Conservation (phyloP, 2,329 filamentous ascomycete species). For the Byssothecium circinans region DNA sequence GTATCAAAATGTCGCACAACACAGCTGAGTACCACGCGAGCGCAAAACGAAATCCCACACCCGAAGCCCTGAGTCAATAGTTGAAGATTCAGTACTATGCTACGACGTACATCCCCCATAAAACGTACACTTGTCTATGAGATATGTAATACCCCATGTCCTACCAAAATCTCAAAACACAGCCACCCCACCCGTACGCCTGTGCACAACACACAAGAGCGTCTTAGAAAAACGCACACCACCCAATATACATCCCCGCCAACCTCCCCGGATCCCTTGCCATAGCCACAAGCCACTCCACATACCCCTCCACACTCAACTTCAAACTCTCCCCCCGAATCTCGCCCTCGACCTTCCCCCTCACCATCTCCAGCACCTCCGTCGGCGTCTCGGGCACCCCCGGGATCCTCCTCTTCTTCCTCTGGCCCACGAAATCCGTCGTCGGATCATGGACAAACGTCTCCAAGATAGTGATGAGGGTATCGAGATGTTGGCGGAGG, state of each 20-base stretch:
- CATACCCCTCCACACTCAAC: constrained; percentile 91
- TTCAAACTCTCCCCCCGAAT: constrained; percentile 87
- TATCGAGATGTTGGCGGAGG: constrained; percentile 89
- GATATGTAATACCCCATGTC: too few species aligned
- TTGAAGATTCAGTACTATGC: too few species aligned
- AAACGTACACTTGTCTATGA: too few species aligned
- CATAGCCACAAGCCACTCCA: constrained; percentile 89
- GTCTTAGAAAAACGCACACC: constrained; percentile 71
- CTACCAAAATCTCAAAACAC: too few species aligned
- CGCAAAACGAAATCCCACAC: too few species aligned
- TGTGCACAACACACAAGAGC: too few species aligned
- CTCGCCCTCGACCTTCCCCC: constrained; percentile 81
- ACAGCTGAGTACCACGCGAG: too few species aligned
- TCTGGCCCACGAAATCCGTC: constrained; percentile 80
- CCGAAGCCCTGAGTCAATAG: too few species aligned
- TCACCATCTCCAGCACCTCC: constrained; percentile 87
- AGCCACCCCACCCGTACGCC: too few species aligned
- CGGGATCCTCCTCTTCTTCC: constrained; percentile 56
- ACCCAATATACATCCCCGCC: constrained; percentile 95
- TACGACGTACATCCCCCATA: too few species aligned
- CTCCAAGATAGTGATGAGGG: constrained; percentile 94
- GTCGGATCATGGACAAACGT: constrained; percentile 97
- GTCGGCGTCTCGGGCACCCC: constrained; percentile 68
- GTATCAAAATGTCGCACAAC: too few species aligned
- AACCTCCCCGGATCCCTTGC: constrained; percentile 80